These are phyloP conservation scores for Diaporthe amygdali DNA, from an alignment of 2,329 filamentous ascomycete genomes.

Conservation along the genomic window DNA sequence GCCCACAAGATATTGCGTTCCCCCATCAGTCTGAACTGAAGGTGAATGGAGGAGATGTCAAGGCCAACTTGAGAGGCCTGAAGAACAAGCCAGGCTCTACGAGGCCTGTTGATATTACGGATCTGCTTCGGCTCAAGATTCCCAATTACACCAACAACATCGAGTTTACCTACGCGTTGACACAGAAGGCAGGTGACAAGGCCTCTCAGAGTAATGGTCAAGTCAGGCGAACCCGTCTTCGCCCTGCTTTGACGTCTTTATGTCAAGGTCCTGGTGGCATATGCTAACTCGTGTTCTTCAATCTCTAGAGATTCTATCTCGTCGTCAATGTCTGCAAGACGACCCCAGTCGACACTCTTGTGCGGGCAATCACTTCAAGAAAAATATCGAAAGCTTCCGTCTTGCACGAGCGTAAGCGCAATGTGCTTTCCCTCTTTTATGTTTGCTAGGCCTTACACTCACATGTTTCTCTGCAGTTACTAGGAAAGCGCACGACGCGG, in stretches of 20 bases:
- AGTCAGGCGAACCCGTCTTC: slow-evolving; percentile 27
- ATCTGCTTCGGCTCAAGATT: slow-evolving; percentile 71
- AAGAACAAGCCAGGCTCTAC: slow-evolving; percentile 98
- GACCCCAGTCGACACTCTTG: slow-evolving; percentile 73
- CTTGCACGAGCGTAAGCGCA: slow-evolving; percentile 76
- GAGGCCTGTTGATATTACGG: slow-evolving; percentile 88
- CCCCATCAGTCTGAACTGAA: slow-evolving; percentile 93
- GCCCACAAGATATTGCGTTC: slow-evolving; percentile 80
- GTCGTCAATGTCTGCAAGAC: slow-evolving; percentile 77
- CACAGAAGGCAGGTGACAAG: slow-evolving; percentile 68
- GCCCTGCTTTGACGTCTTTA: slow-evolving; percentile 6
- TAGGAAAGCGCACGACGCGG: slow-evolving; percentile 81
- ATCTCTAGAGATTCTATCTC: slow-evolving; percentile 71
- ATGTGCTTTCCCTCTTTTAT: slow-evolving; percentile 24
- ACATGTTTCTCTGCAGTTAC: slow-evolving; percentile 63
- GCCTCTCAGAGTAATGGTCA: slow-evolving; percentile 21
- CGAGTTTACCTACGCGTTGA: slow-evolving; percentile 90
- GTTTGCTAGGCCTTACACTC: slow-evolving; percentile 23
- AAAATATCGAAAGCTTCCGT: slow-evolving; percentile 83
- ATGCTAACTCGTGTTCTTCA: slow-evolving; percentile 5
- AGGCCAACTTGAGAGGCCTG: slow-evolving; percentile 89
- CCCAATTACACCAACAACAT: slow-evolving; percentile 76
- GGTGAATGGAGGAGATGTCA: slow-evolving; percentile 85
- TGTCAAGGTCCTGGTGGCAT: neutral
- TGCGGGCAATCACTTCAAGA: slow-evolving; percentile 67